Evolutionary conservation across 108 stramenopile genomes (phyloP).

Genomic region (Nitzschia sp.): DNA sequence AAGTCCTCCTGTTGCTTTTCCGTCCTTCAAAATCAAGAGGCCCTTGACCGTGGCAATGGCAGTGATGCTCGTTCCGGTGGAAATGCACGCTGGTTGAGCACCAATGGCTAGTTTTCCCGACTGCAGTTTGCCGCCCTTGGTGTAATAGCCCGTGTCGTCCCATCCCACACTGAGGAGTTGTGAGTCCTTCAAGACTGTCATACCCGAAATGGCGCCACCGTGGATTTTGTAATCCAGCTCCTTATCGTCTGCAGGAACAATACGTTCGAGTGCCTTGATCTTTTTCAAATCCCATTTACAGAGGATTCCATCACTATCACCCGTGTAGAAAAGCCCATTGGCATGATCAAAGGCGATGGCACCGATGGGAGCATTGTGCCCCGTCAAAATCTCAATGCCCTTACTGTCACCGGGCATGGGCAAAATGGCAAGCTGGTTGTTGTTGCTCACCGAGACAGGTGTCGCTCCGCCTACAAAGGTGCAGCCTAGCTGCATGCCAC

Average conservation of each 20-base stretch:
- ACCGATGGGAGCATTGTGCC: conserved; percentile 84
- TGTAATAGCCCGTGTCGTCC: conserved; percentile 85
- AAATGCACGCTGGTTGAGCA: conserved; percentile 87
- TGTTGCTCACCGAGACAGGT: conserved; percentile 78
- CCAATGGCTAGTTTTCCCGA: conserved; percentile 48
- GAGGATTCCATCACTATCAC: conserved; percentile 90
- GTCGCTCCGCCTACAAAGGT: conserved; percentile 60
- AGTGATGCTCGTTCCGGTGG: conserved; percentile 61
- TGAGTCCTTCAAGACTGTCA: conserved; percentile 41
- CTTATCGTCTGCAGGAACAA: conserved; percentile 39
- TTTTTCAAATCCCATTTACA: conserved; percentile 77
- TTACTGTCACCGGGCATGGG: conserved; percentile 39
- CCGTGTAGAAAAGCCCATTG: conserved; percentile 74
- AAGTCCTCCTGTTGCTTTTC: conserved; percentile 37
- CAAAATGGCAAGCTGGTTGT: conserved; percentile 84
- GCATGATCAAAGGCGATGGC: conserved; percentile 74
- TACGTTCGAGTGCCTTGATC: conserved; percentile 39
- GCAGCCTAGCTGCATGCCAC: conserved; percentile 79
- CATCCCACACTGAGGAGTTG: conserved; percentile 84
- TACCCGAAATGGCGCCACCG: conserved; percentile 64
- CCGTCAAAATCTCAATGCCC: conserved; percentile 54
- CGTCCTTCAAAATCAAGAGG: conserved; percentile 52
- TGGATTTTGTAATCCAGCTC: conserved; percentile 66
- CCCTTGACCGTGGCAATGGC: conserved; percentile 81
- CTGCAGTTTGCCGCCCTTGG: conserved; percentile 30